Evolutionary conservation across 345 rosid species (phyloP).

Genomic region (Eutrema heterophyllum): DNA sequence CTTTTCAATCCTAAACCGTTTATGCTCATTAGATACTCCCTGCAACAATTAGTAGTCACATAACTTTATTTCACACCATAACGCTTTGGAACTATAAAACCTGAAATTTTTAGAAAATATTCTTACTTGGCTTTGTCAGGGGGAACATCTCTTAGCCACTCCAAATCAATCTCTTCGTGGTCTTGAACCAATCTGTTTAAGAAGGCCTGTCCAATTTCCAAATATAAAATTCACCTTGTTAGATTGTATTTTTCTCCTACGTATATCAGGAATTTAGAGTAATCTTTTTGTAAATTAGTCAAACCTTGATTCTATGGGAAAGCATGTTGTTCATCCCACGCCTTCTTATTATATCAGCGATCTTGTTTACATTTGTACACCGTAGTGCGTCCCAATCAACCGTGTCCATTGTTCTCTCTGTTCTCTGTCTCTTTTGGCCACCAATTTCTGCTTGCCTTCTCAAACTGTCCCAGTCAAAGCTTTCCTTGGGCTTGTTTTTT

Average conservation of each 20-base stretch:
- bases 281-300: neutral
- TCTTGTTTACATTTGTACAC: slow-evolving; percentile 43
- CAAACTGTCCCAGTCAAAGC: slow-evolving; percentile 71
- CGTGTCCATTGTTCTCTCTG: slow-evolving; percentile 54
- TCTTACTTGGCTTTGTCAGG: slow-evolving; percentile 87
- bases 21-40: slow-evolving; percentile 76
- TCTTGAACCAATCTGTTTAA: slow-evolving; percentile 60
- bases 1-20: slow-evolving; percentile 84
- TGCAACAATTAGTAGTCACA: slow-evolving; percentile 28
- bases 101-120: neutral
- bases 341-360: slow-evolving; percentile 55
- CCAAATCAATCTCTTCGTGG: slow-evolving; percentile 71
- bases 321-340: slow-evolving; percentile 82
- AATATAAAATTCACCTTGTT: neutral
- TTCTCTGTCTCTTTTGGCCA: slow-evolving; percentile 45
- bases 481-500: slow-evolving; percentile 39
- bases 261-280: neutral
- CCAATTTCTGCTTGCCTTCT: slow-evolving; percentile 42
- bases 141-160: slow-evolving; percentile 85
- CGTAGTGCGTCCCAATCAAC: slow-evolving; percentile 85
- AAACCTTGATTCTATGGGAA: slow-evolving; percentile 73
- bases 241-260: neutral
- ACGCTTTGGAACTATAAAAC: neutral
- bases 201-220: slow-evolving; percentile 56
- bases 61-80: neutral